Percentiles rank a stretch among this genome's conserved stretches.
Evolutionary conservation across 208 protist species (phyloP).

Genomic region (Trypanosoma grayi): DNA sequence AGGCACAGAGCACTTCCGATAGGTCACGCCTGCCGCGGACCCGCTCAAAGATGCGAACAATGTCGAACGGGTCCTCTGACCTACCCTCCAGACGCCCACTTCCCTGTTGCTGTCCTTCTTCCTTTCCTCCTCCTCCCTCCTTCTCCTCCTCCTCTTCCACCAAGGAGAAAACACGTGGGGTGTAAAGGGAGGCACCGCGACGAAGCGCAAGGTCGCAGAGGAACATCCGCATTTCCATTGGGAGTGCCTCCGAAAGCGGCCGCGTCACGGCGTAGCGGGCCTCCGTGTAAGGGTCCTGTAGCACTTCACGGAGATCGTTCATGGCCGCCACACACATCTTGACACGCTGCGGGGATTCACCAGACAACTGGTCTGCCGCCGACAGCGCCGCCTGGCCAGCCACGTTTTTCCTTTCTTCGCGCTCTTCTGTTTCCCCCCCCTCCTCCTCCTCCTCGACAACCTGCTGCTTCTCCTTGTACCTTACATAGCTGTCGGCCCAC

Average conservation of each 20-base stretch:
- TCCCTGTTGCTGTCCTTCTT: background rate
- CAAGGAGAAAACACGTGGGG: constrained; percentile 30
- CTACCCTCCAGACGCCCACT: background rate
- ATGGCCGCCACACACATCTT: constrained; percentile 16
- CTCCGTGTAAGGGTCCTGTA: constrained; percentile 22
- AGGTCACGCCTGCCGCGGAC: constrained; percentile 34
- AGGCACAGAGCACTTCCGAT: constrained; percentile 48
- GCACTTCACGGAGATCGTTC: constrained; percentile 21
- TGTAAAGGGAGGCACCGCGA: constrained; percentile 34
- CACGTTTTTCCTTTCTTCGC: background rate
- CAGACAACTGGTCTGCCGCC: constrained; percentile 5
- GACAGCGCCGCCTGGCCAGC: constrained; percentile 10
- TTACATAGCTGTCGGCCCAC: constrained; percentile 31
- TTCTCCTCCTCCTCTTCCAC: background rate
- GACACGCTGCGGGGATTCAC: background rate
- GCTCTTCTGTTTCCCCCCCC: background rate
- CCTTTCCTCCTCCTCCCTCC: no score
- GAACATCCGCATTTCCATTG: constrained; percentile 39
- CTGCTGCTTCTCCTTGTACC: background rate
- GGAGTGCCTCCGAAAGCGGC: constrained; percentile 26
- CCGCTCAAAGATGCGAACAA: constrained; percentile 48
- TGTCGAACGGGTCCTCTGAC: constrained; percentile 19
- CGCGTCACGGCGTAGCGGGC: constrained; percentile 27
- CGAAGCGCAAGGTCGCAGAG: constrained; percentile 38
- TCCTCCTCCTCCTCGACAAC: background rate